phyloP scores from a whole-genome alignment of 768 basidiomycete genomes.

The Glaciozyma martinii region DNA sequence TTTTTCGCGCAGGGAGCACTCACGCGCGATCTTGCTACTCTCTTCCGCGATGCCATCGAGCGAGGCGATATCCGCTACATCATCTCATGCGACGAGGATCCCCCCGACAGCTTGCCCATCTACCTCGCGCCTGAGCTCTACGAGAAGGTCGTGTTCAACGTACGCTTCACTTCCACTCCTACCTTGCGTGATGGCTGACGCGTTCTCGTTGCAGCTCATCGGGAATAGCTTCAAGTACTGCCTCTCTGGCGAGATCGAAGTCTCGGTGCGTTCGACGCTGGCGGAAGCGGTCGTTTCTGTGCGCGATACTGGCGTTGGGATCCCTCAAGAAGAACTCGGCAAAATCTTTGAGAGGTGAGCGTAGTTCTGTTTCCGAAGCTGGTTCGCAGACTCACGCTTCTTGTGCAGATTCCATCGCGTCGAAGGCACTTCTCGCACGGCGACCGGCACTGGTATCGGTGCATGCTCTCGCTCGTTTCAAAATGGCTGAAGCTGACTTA shows the following conservation, averaged over 20 bases:
- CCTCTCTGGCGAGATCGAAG: conserved; percentile 5
- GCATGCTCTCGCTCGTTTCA: not conserved
- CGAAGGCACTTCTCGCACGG: not conserved
- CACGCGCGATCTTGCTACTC: conserved; percentile 18
- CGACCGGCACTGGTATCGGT: conserved; percentile 1
- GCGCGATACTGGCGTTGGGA: conserved; percentile 28
- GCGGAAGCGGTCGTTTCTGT: conserved; percentile 16
- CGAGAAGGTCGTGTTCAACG: conserved; percentile 22
- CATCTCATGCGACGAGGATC: conserved; percentile 25
- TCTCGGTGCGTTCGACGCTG: conserved; percentile 8
- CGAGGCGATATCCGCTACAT: conserved; percentile 14
- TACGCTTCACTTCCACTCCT: not conserved
- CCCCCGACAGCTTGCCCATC: conserved; percentile 5
- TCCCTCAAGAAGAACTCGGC: conserved; percentile 19
- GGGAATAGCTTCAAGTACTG: conserved; percentile 29
- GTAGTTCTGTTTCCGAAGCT: not conserved
- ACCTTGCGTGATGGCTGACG: not conserved
- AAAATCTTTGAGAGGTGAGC: conserved; percentile 27
- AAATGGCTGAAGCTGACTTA: not conserved
- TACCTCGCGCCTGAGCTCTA: conserved; percentile 22
- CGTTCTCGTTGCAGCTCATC: conserved; percentile 2
- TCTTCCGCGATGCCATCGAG: conserved; percentile 27
- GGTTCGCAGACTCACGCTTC: not conserved
- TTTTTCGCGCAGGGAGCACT: conserved; percentile 9
- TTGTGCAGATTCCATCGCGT: conserved; percentile 25